Evolutionary conservation across 495 filamentous ascomycete genomes (phyloP), one percentile per base, ranked within the genome.

Genomic region (Aspergillus affinis): DNA sequence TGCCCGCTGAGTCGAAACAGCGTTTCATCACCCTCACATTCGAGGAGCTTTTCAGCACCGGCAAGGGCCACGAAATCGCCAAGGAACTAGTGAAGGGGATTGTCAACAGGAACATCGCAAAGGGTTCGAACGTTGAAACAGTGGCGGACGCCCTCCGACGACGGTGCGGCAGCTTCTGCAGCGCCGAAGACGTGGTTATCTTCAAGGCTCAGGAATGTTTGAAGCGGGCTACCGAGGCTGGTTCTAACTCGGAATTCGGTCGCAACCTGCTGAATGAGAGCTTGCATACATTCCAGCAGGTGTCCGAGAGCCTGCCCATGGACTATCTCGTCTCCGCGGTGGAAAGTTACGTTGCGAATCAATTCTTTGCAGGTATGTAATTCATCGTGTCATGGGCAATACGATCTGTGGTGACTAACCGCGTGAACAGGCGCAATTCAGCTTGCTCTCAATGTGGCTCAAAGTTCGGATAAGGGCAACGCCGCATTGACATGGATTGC

Each of bases 161-260:
- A 64, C 84, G 91, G 60, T 99, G 94, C 63, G 95, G 94, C 49
- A 94, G 86, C 69, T 98, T 99, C 80, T 99, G 94, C 79, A 96
- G 91, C 61, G 86, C 93, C 2, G 93, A 97, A 52, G 94, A 99
- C 76, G 93, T 97, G 0, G 85, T 98, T 41, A 91, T 96, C 52
- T 99, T 98, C 84, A 97, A 96, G 73, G 95, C 95, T 7, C 93
- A 98, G 71, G 94, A 99, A 70, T 85, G 91, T 59, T 78, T 98
- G 51, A 94, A 96, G 74, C 86, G 87, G 60, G 94, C 92, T 2
- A 85, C 84, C 0, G 93, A 97, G 72, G 84, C 86, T 18, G 84
- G 86, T 26, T 77, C 84, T 17, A 90, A 91, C 59, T 84, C 85
- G 6, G 92, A 92, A 66, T 73, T 84, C 29, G 89, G 89, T n/a